Conservation (phyloP, 768 basidiomycete species). For the Tricholoma hemisulphureum region DNA sequence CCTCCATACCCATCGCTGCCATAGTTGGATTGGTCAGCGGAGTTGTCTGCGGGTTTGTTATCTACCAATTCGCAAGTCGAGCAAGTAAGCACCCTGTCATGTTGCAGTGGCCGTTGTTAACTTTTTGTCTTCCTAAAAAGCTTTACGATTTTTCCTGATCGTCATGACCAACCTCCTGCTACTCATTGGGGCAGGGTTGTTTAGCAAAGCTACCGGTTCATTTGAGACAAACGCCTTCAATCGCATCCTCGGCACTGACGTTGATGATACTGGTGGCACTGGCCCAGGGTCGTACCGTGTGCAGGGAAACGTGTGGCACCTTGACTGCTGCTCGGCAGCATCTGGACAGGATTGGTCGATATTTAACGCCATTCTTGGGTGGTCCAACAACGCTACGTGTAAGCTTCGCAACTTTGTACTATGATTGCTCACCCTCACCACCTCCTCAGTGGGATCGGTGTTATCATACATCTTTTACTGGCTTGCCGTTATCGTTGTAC, state of each 20-base stretch:
- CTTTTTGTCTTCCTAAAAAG: slow-evolving; percentile 32
- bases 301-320: slow-evolving; percentile 83
- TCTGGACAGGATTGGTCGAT: slow-evolving; percentile 70
- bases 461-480: slow-evolving; percentile 93
- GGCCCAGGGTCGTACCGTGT: slow-evolving; percentile 88
- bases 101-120: neutral
- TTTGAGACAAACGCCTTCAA: slow-evolving; percentile 74
- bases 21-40: slow-evolving; percentile 84
- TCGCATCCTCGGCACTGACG: slow-evolving; percentile 65
- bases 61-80: slow-evolving; percentile 79
- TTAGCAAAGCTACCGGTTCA: slow-evolving; percentile 71
- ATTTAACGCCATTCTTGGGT: slow-evolving; percentile 84
- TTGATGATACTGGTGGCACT: slow-evolving; percentile 62
- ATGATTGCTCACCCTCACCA: neutral
- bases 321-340: slow-evolving; percentile 75
- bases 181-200: slow-evolving; percentile 92
- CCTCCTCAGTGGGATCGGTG: slow-evolving; percentile 65
- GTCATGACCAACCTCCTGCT: slow-evolving; percentile 90
- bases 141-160: slow-evolving; percentile 84
- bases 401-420: slow-evolving; percentile 17
- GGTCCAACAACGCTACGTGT: slow-evolving; percentile 82
- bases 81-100: slow-evolving; percentile 45
- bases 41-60: slow-evolving; percentile 65
- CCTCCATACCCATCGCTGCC: slow-evolving; percentile 86
- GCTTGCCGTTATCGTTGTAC: slow-evolving; percentile 69